These are phyloP conservation scores for Solanum chaucha DNA, from an alignment of 257 asterid species.

Conservation along the genomic window DNA sequence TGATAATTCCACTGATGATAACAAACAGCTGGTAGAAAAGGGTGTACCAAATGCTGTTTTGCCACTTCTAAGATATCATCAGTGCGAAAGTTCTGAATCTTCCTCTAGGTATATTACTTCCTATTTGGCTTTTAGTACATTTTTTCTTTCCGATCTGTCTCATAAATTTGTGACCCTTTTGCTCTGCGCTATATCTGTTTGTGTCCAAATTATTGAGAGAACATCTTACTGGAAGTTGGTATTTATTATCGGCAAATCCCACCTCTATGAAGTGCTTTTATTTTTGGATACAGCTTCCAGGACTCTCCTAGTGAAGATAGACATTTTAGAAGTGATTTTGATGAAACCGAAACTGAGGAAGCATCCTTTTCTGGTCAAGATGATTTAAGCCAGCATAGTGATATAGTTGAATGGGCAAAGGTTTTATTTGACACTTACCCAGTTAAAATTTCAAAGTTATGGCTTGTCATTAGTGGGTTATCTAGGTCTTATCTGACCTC, in stretches of 20 bases:
- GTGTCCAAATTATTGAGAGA: not conserved
- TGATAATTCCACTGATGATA: slow-evolving; percentile 23
- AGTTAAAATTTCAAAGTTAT: not conserved
- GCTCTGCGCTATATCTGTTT: not conserved
- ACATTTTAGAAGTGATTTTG: slow-evolving; percentile 61
- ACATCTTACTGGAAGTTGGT: not conserved
- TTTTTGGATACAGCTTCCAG: slow-evolving; percentile 46
- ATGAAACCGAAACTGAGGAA: slow-evolving; percentile 74
- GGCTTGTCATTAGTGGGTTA: slow-evolving; percentile 1
- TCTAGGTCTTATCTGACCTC: slow-evolving; percentile 2
- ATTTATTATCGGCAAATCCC: not conserved
- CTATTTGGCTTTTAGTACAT: not conserved
- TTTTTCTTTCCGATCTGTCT: not conserved
- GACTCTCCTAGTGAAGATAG: slow-evolving; percentile 82
- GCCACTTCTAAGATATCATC: slow-evolving; percentile 59
- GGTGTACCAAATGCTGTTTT: slow-evolving; percentile 41
- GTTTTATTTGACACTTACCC: slow-evolving; percentile 18
- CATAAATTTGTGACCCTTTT: not conserved
- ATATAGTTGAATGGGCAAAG: slow-evolving; percentile 96
- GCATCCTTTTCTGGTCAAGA: slow-evolving; percentile 94
- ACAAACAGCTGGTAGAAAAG: slow-evolving; percentile 43
- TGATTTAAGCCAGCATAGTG: slow-evolving; percentile 63
- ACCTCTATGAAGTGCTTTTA: not conserved
- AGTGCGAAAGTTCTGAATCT: slow-evolving; percentile 79
- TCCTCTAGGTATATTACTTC: slow-evolving; percentile 52